Conservation (phyloP, 768 basidiomycete species). For the Boletus huronensis region DNA sequence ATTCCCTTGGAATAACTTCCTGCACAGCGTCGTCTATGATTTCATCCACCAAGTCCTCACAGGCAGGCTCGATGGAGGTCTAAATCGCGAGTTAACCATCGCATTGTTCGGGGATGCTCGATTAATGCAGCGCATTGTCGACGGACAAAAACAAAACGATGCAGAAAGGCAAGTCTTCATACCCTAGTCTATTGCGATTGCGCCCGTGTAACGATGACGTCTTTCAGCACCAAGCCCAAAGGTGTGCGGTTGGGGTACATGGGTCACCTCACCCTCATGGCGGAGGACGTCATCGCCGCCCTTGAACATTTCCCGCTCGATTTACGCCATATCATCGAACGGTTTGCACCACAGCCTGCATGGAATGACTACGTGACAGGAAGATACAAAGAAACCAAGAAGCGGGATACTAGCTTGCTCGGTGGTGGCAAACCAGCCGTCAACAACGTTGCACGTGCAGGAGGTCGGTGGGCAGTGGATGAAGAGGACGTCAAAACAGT, state of each 20-base stretch:
- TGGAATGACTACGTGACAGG: conserved; percentile 93
- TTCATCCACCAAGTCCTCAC: conserved; percentile 93
- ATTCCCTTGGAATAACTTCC: conserved; percentile 96
- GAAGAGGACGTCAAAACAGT: conserved; percentile 46
- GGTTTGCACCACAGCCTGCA: conserved; percentile 67
- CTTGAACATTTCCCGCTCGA: conserved; percentile 85
- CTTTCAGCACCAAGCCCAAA: conserved; percentile 61
- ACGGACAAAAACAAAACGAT: conserved; percentile 81
- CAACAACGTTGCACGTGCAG: conserved; percentile 29
- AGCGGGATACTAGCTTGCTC: conserved; percentile 70
- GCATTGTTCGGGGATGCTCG: conserved; percentile 83
- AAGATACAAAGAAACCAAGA: conserved; percentile 82
- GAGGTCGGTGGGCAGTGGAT: conserved; percentile 65
- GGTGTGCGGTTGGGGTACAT: conserved; percentile 88
- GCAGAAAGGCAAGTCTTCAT: conserved; percentile 54
- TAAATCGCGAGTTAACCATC: conserved; percentile 80
- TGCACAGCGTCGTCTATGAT: conserved; percentile 96
- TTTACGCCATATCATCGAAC: conserved; percentile 58
- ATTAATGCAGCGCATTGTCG: conserved; percentile 81
- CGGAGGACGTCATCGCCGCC: conserved; percentile 90
- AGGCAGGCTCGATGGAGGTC: conserved; percentile 76
- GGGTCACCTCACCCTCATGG: conserved; percentile 94
- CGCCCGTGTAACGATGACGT: conserved; percentile 5
- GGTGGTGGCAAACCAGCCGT: conserved; percentile 83
- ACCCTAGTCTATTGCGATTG: background rate